These are phyloP conservation scores for Fusarium sp. DNA, from an alignment of 2,329 filamentous ascomycete genomes.

Conservation along the genomic window DNA sequence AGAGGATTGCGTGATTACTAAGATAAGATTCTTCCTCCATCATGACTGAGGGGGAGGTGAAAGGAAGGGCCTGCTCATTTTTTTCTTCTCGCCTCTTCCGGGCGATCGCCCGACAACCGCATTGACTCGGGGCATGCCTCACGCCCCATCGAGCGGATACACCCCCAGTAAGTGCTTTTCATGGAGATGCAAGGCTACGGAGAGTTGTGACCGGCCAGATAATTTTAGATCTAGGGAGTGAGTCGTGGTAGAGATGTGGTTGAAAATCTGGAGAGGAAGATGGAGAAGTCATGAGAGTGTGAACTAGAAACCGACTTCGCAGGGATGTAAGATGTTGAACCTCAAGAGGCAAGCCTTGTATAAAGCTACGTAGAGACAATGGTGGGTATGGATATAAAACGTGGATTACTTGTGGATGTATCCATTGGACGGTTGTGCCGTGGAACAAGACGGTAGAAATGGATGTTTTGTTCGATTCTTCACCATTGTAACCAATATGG, in stretches of 20 bases:
- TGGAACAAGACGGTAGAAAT: constrained; percentile 27
- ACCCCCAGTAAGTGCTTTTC: constrained; percentile 15
- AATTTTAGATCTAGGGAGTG: neutral
- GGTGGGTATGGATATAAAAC: constrained; percentile 23
- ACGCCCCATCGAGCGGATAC: constrained; percentile 31
- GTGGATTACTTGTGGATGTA: constrained; percentile 30
- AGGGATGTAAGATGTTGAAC: neutral
- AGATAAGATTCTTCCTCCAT: constrained; percentile 29
- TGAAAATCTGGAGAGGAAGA: neutral
- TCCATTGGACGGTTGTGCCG: constrained; percentile 18
- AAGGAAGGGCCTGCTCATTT: neutral
- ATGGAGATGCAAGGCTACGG: constrained; percentile 30
- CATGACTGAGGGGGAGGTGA: constrained; percentile 39
- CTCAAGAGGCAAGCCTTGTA: neutral
- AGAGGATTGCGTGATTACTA: constrained; percentile 42
- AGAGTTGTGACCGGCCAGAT: neutral
- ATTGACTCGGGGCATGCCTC: constrained; percentile 27
- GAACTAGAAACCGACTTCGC: neutral
- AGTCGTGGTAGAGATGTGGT: neutral
- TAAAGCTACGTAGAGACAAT: neutral
- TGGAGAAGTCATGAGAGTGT: neutral
- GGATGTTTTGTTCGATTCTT: constrained; percentile 32
- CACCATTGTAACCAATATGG: constrained; percentile 20
- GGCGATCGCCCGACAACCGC: constrained; percentile 50
- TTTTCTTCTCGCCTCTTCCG: constrained; percentile 27